phyloP scores from a whole-genome alignment of 306 rosid species.

The Cicer cuneatum region DNA sequence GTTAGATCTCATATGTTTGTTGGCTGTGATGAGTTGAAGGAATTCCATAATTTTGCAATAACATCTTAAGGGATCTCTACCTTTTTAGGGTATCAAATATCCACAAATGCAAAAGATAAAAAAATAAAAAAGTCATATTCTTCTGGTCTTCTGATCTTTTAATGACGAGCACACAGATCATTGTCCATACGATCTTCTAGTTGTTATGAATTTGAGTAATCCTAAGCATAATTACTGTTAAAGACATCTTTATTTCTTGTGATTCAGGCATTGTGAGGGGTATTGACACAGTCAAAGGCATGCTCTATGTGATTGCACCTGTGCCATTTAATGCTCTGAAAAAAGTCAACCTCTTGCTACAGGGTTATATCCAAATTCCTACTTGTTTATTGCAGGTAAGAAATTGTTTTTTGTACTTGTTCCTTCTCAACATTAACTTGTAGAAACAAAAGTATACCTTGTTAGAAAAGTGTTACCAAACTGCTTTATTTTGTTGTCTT shows the following conservation, averaged over 20 bases:
- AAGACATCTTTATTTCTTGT: constrained; percentile 42
- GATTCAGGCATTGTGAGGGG: constrained; percentile 89
- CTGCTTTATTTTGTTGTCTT: neutral
- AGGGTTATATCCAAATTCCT: constrained; percentile 87
- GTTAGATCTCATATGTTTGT: constrained; percentile 22
- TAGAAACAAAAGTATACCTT: constrained; percentile 23
- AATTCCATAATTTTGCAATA: constrained; percentile 8
- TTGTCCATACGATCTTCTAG: constrained; percentile 10
- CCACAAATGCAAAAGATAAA: constrained; percentile 19
- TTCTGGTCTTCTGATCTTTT: constrained; percentile 15
- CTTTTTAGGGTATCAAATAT: constrained; percentile 12
- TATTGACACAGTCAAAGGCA: constrained; percentile 72
- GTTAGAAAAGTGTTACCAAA: neutral
- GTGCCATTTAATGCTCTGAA: constrained; percentile 74
- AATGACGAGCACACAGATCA: constrained; percentile 2
- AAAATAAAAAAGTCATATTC: neutral
- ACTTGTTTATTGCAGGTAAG: constrained; percentile 80
- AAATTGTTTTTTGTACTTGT: constrained; percentile 27
- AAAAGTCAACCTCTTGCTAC: constrained; percentile 77
- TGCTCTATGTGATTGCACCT: constrained; percentile 86
- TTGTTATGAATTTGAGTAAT: constrained; percentile 26
- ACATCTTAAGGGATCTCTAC: constrained; percentile 19
- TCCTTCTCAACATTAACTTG: constrained; percentile 30
- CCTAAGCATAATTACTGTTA: constrained; percentile 24
- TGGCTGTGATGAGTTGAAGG: constrained; percentile 21